Base-by-base conservation (phyloP, 2,329 filamentous ascomycete genomes). In the Ambrosiella beaveri region DNA sequence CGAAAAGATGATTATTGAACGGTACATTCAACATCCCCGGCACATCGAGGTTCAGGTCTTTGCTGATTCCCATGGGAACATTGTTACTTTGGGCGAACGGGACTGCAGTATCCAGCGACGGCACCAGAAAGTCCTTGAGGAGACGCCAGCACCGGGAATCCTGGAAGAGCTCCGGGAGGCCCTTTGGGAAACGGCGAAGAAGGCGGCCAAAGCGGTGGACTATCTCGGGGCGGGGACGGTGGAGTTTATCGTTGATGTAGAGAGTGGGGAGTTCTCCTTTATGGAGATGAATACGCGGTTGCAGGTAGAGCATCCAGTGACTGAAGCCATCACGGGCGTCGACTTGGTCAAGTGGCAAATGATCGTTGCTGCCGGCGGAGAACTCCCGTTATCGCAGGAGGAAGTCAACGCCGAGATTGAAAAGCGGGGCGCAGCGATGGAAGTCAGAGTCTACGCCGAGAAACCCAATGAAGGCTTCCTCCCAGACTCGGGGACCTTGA, bases 261-360 rank as follows among this genome's bases (percentile, higher is more conserved):
- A 87, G 64, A 83, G 81, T 5, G 86, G 82, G 53, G 79, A 85
- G 49, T 95, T 93, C 69, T 95, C 81, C 69, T 87, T 87, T 64
- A 84, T 86, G 78, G 84, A 87, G 71, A 86, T 87, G 78, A 85
- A 88, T 66, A 96, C 93, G 0, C 79, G 93, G 56, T 74, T 98
- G 17, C 93, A 98, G 70, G 93, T 98, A 54, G 93, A 98, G 71
- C 93, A 98, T 66, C 93, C 93, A 0, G 93, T 97, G 17, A 97
- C 75, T 50, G 79, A 81, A 68, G 81, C 82, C 75, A 79, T 84
- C 54, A 84, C 81, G 1, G 81, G 81, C 5, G 77, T 81, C 5
- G 80, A 84, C 64, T 84, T 98, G 40, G 93, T 98, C 3, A 84
- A 91, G 66, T 98, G 93, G 93, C 93, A 98, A 71, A 88, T 98